Evolutionary conservation across 148 eudicot species (phyloP), one percentile per base, ranked within the genome.

Genomic region (Simmondsia chinensis): DNA sequence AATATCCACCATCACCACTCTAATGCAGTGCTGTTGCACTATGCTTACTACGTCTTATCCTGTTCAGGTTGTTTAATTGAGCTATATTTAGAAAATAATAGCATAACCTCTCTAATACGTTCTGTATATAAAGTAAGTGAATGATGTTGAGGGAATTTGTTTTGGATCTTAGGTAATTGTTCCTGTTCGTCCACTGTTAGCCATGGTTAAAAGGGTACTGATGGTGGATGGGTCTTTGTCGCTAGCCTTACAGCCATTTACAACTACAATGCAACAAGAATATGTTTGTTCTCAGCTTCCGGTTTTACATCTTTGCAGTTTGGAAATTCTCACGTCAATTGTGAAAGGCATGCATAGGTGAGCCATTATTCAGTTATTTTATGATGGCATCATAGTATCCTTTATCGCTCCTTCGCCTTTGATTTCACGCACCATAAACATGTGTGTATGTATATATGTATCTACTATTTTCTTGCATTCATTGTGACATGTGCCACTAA

Each of bases 201-300:
- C 65, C 48, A 64, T 77, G 57, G 62, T 66, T 58, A 60, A 56
- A 39, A 82, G 97, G 57, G 83, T 91, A 39, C 68, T 91, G 63
- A 68, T 63, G 81, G 81, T 85, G 50, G 89, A 82, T 68, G 94
- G 95, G 43, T 76, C 94, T 58, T 52, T 71, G 52, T 50, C 80
- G 18, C 70, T 47, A 39, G 41, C 78, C 26, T 60, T 71, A 16
- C 68, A 51, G 29, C 76, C 78, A 21, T 68, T 70, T 45, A 76
- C 71, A 52, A 74, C 77, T 54, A 56, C 79, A 15, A 79, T 79
- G 88, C 89, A 79, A 53, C 94, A 82, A 72, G 97, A 85, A 39
- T 59, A 56, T 43, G 66, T 85, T 23, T 79, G 88, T 59, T 79
- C 75, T 21, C 83, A 91, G 47, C 95, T 85, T 68, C 97, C 88